These are phyloP conservation scores for Botrytis fragariae DNA, from an alignment of 2,329 filamentous ascomycete species.

Conservation along the genomic window DNA sequence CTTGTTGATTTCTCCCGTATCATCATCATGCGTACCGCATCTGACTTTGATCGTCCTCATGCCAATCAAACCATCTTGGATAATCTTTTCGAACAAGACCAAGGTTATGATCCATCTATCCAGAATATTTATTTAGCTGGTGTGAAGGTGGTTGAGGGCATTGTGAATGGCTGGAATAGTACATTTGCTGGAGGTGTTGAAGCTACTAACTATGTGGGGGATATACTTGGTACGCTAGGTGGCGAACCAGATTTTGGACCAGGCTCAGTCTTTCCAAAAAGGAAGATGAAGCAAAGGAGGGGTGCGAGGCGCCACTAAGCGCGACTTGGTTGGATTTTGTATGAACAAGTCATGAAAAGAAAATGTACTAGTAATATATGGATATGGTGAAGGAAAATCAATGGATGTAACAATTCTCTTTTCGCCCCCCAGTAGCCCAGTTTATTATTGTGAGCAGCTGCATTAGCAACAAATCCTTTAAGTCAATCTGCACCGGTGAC, in stretches of 20 bases:
- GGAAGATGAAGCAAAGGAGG: conserved; percentile 6
- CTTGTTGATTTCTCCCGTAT: conserved; percentile 63
- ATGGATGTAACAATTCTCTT: neutral
- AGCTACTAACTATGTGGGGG: conserved; percentile 64
- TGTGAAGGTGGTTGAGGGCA: conserved; percentile 59
- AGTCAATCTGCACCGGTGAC: neutral
- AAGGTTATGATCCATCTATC: conserved; percentile 59
- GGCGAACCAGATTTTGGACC: conserved; percentile 39
- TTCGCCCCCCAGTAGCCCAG: neutral
- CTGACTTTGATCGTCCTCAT: conserved; percentile 68
- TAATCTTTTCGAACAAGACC: conserved; percentile 46
- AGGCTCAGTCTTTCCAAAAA: conserved; percentile 9
- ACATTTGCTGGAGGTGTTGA: conserved; percentile 56
- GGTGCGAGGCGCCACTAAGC: neutral
- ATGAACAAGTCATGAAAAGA: neutral
- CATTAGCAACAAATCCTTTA: accelerated
- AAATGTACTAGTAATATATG: neutral
- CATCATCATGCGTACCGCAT: conserved; percentile 64
- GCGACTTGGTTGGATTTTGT: neutral
- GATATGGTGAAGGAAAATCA: neutral
- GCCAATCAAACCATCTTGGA: conserved; percentile 53
- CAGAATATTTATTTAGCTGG: conserved; percentile 65
- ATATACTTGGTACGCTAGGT: conserved; percentile 67
- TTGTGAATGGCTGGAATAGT: conserved; percentile 57
- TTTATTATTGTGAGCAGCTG: neutral